phyloP scores from a whole-genome alignment of 2,329 filamentous ascomycete species.

The Epichloe brachyelytri region DNA sequence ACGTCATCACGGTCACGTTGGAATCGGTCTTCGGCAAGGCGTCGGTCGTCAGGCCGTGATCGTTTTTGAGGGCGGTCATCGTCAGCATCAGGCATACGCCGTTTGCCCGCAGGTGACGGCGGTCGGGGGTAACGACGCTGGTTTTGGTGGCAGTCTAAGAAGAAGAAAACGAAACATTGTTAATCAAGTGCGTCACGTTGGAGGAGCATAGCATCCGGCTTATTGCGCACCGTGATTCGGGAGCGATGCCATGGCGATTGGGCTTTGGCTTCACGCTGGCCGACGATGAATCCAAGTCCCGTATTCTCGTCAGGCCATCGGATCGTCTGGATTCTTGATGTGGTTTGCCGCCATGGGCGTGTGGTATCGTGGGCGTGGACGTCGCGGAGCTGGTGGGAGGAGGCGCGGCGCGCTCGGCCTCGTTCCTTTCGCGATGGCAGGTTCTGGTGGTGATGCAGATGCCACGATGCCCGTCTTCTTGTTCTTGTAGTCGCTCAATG shows the following conservation, averaged over 20 bases:
- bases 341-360: neutral
- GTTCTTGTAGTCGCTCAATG: conserved; percentile 47
- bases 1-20: conserved; percentile 21
- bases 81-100: conserved; percentile 32
- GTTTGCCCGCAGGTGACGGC: conserved; percentile 32
- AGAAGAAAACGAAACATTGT: neutral
- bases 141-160: conserved; percentile 24
- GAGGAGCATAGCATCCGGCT: neutral
- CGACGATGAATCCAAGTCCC: conserved; percentile 2
- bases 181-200: neutral
- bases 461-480: conserved; percentile 27
- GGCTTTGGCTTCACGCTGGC: conserved; percentile 3
- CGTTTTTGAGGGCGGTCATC: conserved; percentile 36
- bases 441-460: conserved; percentile 25
- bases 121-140: conserved; percentile 23
- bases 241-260: neutral
- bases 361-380: conserved; percentile 6
- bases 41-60: conserved; percentile 25
- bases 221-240: conserved; percentile 8
- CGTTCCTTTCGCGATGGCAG: conserved; percentile 19
- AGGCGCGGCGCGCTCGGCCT: conserved; percentile 17
- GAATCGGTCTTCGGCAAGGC: conserved; percentile 19
- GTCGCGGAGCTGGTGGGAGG: conserved; percentile 6
- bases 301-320: conserved; percentile 7
- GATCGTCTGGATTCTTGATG: conserved; percentile 4